Conservation (phyloP, 2,329 filamentous ascomycete genomes). For the Botrytis tulipae region DNA sequence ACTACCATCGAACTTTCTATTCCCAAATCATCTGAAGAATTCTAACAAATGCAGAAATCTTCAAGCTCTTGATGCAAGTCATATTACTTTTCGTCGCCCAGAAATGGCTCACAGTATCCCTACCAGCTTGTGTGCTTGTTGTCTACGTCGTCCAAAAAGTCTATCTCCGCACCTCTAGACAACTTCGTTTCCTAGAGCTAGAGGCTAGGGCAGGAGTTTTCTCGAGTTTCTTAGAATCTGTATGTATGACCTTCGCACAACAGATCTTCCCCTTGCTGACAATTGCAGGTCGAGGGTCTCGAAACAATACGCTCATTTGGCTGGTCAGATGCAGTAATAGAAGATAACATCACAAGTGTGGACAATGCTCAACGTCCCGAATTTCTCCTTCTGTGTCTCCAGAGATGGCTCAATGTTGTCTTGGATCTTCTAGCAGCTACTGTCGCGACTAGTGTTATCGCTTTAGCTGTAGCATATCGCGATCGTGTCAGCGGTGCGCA, state of each 20-base stretch:
- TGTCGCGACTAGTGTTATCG: constrained; percentile 26
- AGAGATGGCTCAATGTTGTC: constrained; percentile 54
- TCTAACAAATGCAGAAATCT: constrained; percentile 26
- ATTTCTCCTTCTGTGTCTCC: constrained; percentile 55
- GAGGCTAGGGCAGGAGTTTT: constrained; percentile 57
- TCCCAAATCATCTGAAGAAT: neutral
- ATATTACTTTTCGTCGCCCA: constrained; percentile 48
- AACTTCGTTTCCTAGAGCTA: constrained; percentile 59
- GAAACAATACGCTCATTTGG: constrained; percentile 56
- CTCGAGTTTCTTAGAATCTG: constrained; percentile 44
- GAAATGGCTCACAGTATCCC: constrained; percentile 44
- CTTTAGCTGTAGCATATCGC: constrained; percentile 25
- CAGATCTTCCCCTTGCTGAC: neutral
- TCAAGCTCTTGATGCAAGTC: constrained; percentile 45
- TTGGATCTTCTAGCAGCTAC: constrained; percentile 37
- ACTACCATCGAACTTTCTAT: neutral
- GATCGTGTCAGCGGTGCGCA: constrained; percentile 26
- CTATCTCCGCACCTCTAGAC: constrained; percentile 59
- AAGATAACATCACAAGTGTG: constrained; percentile 48
- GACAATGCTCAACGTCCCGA: constrained; percentile 55
- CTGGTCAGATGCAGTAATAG: constrained; percentile 48
- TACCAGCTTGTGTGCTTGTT: constrained; percentile 48
- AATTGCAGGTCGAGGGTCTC: constrained; percentile 46
- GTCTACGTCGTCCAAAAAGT: constrained; percentile 54
- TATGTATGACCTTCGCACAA: neutral